Evolutionary conservation across 371 early-diverging fungal genomes (phyloP).

Genomic region (Polyrhizophydium stewartii): DNA sequence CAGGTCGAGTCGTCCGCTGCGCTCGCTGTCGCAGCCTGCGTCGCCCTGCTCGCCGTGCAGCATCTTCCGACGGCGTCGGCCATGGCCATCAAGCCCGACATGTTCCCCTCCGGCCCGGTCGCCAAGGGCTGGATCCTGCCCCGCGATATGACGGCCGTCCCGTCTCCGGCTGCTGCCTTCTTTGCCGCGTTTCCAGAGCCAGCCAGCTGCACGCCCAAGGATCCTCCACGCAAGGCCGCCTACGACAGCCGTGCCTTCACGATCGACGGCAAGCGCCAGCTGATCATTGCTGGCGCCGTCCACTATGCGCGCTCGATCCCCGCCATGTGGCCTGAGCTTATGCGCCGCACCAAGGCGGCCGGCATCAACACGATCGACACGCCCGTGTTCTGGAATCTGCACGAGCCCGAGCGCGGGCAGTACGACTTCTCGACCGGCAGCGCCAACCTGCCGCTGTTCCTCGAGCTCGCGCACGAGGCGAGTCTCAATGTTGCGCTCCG

Average conservation of each 20-base stretch:
- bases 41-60: too few species aligned
- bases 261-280: conserved; percentile 30
- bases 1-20: too few species aligned
- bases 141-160: too few species aligned
- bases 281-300: conserved; percentile 42
- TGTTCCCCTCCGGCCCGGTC: too few species aligned
- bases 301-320: conserved; percentile 52
- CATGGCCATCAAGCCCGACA: too few species aligned
- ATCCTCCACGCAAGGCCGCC: too few species aligned
- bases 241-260: conserved; percentile 32
- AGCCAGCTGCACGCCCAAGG: too few species aligned
- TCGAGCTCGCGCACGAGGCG: conserved; percentile 31
- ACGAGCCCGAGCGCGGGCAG: conserved; percentile 38
- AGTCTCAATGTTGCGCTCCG: conserved; percentile 47
- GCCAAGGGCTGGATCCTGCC: too few species aligned
- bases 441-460: conserved; percentile 41
- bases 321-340: conserved; percentile 43
- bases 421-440: conserved; percentile 42
- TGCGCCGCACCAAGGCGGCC: conserved; percentile 36
- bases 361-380: conserved; percentile 55
- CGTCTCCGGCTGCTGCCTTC: too few species aligned
- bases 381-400: conserved; percentile 57
- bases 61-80: too few species aligned
- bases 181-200: too few species aligned
- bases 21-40: too few species aligned